A percentile compares a stretch with the other conserved stretches of the same genome.
Evolutionary conservation across 2,329 filamentous ascomycete genomes (phyloP).

Genomic region (Chaetomium globosum): DNA sequence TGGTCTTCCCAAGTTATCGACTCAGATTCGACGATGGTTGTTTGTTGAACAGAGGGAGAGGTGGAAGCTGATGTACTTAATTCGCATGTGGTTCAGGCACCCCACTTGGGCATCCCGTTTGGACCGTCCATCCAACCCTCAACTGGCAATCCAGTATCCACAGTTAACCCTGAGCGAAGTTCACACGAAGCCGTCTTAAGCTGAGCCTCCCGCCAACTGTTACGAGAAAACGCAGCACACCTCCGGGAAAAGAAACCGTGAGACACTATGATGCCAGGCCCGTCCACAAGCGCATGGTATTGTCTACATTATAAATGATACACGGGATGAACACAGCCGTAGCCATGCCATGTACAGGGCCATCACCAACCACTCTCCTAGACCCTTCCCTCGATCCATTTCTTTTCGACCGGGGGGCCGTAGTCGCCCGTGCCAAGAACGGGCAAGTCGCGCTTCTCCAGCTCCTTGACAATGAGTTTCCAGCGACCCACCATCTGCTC

Average conservation of each 20-base stretch:
- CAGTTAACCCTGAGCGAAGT: slow-evolving; percentile 5
- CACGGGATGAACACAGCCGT: slow-evolving; percentile 20
- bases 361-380: slow-evolving; percentile 15
- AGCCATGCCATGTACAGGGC: slow-evolving; percentile 10
- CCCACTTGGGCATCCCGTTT: background rate
- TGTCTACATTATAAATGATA: slow-evolving; percentile 36
- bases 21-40: background rate
- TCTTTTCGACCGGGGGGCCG: slow-evolving; percentile 39
- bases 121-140: background rate
- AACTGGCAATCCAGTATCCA: background rate
- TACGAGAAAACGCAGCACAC: background rate
- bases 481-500: slow-evolving; percentile 45
- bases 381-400: slow-evolving; percentile 36
- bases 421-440: slow-evolving; percentile 40
- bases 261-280: background rate
- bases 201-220: background rate
- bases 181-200: background rate
- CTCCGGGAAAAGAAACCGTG: background rate
- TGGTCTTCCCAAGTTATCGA: background rate
- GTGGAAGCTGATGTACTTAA: background rate
- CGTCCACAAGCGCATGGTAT: slow-evolving; percentile 15
- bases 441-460: slow-evolving; percentile 42
- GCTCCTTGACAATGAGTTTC: slow-evolving; percentile 45
- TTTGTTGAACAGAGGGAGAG: background rate
- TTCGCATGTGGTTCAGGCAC: slow-evolving; percentile 10